Evolutionary conservation across 208 protist genomes (phyloP).

Genomic region (Angomonas desouzai): DNA sequence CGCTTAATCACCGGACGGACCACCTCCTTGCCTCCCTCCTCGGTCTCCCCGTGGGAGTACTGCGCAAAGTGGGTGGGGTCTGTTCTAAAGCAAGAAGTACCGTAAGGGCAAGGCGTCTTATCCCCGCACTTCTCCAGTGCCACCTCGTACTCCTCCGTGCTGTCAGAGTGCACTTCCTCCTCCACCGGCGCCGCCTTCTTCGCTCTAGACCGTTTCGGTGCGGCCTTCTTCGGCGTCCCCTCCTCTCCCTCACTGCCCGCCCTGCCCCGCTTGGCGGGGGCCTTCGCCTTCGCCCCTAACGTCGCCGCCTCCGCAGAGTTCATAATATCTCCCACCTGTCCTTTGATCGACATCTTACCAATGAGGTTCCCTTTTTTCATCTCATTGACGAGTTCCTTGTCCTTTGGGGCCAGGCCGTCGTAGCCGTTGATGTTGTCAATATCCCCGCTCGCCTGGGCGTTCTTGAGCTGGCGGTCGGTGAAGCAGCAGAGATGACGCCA

Average conservation of each 20-base stretch:
- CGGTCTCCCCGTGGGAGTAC: slow-evolving; percentile 33
- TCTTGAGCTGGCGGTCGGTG: slow-evolving; percentile 64
- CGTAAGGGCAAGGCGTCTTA: slow-evolving; percentile 63
- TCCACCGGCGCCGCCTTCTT: slow-evolving; percentile 9
- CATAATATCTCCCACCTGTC: slow-evolving; percentile 62
- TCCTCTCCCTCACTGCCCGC: not conserved
- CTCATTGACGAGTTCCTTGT: slow-evolving; percentile 47
- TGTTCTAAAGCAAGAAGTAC: slow-evolving; percentile 62
- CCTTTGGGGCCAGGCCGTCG: slow-evolving; percentile 46
- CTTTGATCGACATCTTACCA: slow-evolving; percentile 36
- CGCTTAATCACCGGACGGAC: slow-evolving; percentile 3
- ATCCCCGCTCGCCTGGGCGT: slow-evolving; percentile 47
- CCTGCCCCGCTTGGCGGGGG: slow-evolving; percentile 5
- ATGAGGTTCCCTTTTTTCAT: slow-evolving; percentile 63
- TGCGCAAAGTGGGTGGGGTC: slow-evolving; percentile 54
- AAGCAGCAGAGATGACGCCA: slow-evolving; percentile 87
- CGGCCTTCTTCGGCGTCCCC: slow-evolving; percentile 8
- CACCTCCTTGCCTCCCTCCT: not conserved
- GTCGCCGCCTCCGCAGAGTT: slow-evolving; percentile 33
- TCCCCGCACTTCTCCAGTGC: slow-evolving; percentile 32
- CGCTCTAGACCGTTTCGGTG: slow-evolving; percentile 13
- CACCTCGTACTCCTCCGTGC: slow-evolving; percentile 71
- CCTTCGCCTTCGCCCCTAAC: slow-evolving; percentile 15
- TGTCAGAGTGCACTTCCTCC: slow-evolving; percentile 36
- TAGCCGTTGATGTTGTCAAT: slow-evolving; percentile 63